Evolutionary conservation across 306 rosid species (phyloP).

Genomic region (Dicorynia guianensis): DNA sequence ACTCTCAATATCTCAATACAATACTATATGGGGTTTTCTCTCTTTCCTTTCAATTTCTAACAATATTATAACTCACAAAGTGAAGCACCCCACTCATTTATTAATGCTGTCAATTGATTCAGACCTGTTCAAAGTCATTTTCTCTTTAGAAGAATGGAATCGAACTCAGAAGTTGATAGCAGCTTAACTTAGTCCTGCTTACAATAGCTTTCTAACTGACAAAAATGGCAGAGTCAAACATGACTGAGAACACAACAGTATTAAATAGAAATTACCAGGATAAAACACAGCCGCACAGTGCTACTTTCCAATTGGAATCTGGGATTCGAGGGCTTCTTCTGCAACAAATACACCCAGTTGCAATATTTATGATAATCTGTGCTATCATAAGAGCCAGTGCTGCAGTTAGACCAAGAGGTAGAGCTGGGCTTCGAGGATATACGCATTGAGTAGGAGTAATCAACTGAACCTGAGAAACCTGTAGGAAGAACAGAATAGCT

Average conservation of each 20-base stretch:
- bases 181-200: neutral
- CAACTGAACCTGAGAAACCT: slow-evolving; percentile 68
- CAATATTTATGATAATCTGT: slow-evolving; percentile 64
- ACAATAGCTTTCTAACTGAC: neutral
- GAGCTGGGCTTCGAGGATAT: slow-evolving; percentile 87
- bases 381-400: slow-evolving; percentile 77
- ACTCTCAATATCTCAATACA: too few species aligned
- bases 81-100: neutral
- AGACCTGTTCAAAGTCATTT: slow-evolving; percentile 2
- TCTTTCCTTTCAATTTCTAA: too few species aligned
- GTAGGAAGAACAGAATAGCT: slow-evolving; percentile 39
- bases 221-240: slow-evolving; percentile 23
- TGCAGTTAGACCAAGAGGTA: slow-evolving; percentile 82
- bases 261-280: slow-evolving; percentile 69
- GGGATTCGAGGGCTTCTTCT: slow-evolving; percentile 54
- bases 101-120: neutral
- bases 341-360: slow-evolving; percentile 89
- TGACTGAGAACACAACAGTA: neutral
- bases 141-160: slow-evolving; percentile 6
- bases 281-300: slow-evolving; percentile 70
- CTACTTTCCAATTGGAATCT: slow-evolving; percentile 66
- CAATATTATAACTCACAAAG: neutral
- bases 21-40: too few species aligned
- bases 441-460: slow-evolving; percentile 47
- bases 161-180: slow-evolving; percentile 2